Base-by-base conservation (phyloP, 2,329 filamentous ascomycete species). In the Biscogniauxia marginata region DNA sequence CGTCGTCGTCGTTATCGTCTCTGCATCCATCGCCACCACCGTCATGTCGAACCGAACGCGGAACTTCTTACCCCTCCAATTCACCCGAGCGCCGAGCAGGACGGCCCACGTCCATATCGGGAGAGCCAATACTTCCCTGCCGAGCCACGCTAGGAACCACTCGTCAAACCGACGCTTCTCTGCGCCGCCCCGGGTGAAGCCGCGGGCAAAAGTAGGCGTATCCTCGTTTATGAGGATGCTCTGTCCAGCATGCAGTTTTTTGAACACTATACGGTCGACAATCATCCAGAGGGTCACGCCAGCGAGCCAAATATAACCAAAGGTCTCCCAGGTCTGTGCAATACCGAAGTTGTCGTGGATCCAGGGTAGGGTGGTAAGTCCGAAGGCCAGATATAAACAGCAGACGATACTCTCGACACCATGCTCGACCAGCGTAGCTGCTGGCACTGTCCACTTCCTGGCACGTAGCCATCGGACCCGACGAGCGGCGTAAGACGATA, bases 41-140 rank as follows among this genome's bases (percentile, higher is more conserved):
- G 86, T 90, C 80, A 93, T 93, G 70, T 98, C 90, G 64, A 91
- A 81, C 1, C 88, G 85, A 1, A 98, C 93, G 65, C 83, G 84
- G 70, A 98, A 98, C 23, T 78, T 82, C 67, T 87, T 87, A 0
- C 93, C 93, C 54, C 95, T 80, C 96, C 95, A 99, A 52, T 84
- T 84, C 0, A 99, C 91, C 0, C 87, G 93, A 1, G 89, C 85
- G 0, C 95, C 95, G n/a, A 93, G 88, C 64, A 91, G 84, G 19
- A 97, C 90, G 0, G 95, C 95, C 84, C 88, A 92, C 0, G 85
- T 77, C 95, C 95, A 99, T 57, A 99, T 88, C 0, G 93, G 93
- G 47, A 96, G 77, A 0, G 95, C 93, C 7, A 97, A 78, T 0
- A 84, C 62, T 74, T 99, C 95, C 25, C 95, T 81, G 0, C 89